Evolutionary conservation across 1,284 basidiomycete genomes (phyloP), one percentile per base, ranked within the genome.

Genomic region (Stereum hirsutum): DNA sequence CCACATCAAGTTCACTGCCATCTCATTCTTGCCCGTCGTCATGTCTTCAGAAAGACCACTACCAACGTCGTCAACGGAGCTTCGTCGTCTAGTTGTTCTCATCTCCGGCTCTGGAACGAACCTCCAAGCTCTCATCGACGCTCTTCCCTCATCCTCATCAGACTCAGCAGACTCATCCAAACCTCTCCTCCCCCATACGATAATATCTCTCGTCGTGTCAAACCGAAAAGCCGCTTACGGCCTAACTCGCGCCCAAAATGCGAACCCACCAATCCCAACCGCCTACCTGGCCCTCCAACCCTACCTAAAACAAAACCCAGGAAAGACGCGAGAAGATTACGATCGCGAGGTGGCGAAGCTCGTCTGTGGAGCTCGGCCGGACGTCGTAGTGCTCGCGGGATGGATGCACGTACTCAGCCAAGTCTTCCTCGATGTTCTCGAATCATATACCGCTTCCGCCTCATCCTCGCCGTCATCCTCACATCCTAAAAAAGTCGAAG

Each of bases 321-420:
- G 75, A 17, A 77, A 78, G 50, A 86, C 88, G 6, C 71, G 94
- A 24, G 70, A 77, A 43, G 85, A 95, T 58, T 99, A 97, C 62
- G 94, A 99, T 57, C 66, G 68, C 11, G 87, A 88, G 54, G 75
- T 99, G 5, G 93, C 91, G 2, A 65, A 73, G 15, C 70, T 79
- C 42, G 82, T 97, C 7, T 57, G 89, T 11, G 49, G 57, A 23
- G 70, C 62, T 17, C 64, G 69, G 26, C 95, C 95, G 0, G 89
- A 98, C 59, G 60, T 96, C 15, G 77, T 98, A 45, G 89, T 99
- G 2, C 72, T 98, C 21, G 95, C 95, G 0, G 96, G 95, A 0
- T 99, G 92, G 87, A 98, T 99, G 95, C 93, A 98, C 59, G 86
- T 94, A 52, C 73, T 93, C 68, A 66, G 72, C 46, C 69, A 75